phyloP scores from a whole-genome alignment of 1,284 basidiomycete genomes.

The Leccinum subspadiceum region DNA sequence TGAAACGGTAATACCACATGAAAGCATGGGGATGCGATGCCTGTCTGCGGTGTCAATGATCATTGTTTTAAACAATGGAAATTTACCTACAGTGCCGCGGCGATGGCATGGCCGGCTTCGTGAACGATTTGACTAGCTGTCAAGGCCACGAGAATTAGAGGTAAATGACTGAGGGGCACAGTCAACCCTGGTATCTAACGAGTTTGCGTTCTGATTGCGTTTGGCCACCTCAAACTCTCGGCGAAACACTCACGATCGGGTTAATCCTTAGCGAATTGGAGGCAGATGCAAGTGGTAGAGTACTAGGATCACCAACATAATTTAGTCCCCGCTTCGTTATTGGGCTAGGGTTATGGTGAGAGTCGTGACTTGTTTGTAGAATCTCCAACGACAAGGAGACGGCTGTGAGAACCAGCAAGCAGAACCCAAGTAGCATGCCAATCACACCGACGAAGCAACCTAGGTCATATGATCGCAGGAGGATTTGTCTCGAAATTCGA shows the following conservation, averaged over 20 bases:
- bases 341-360: constrained; percentile 2
- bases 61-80: background rate
- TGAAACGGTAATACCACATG: constrained; percentile 55
- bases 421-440: constrained; percentile 49
- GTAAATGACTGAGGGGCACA: constrained; percentile 62
- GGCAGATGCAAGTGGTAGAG: constrained; percentile 10
- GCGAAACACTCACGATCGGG: constrained; percentile 43
- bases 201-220: constrained; percentile 10
- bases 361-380: constrained; percentile 4
- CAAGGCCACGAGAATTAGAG: constrained; percentile 57
- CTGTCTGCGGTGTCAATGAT: constrained; percentile 14
- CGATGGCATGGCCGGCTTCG: constrained; percentile 68
- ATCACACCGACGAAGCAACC: constrained; percentile 47
- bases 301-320: background rate
- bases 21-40: constrained; percentile 49
- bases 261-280: constrained; percentile 29
- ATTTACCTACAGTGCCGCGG: constrained; percentile 58
- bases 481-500: constrained; percentile 19
- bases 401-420: constrained; percentile 40
- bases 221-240: background rate
- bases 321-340: constrained; percentile 20
- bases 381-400: constrained; percentile 26
- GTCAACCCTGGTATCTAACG: constrained; percentile 73
- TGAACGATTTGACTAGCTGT: constrained; percentile 61
- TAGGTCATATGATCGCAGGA: constrained; percentile 46